Evolutionary conservation across 2,329 filamentous ascomycete genomes (phyloP), one percentile per base, ranked within the genome.

Genomic region (Nemania bipapillata): DNA sequence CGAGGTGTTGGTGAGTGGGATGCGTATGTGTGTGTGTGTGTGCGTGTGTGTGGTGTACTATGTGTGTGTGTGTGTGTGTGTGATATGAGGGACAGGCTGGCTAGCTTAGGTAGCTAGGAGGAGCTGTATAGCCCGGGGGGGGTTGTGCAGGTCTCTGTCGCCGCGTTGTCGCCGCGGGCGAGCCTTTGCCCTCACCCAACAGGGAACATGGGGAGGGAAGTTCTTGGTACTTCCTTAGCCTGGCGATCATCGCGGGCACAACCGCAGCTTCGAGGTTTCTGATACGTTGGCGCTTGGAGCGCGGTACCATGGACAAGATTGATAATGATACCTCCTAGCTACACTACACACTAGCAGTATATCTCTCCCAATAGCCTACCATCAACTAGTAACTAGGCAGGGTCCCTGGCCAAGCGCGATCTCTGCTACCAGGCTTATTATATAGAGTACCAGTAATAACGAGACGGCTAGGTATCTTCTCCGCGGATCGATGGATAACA

Each of bases 11-110:
- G 53, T 53, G 60, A 64, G 63, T 67, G 64, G 68, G 64, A 70
- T 70, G 68, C 47, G 62, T 65, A 17, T 45, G 68, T 68, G 68
- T 68, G 68, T n/a, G n/a, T n/a, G n/a, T n/a, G n/a, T n/a, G n/a
- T n/a, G n/a, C n/a, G n/a, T n/a, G n/a, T n/a, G n/a, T n/a, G n/a
- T n/a, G n/a, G n/a, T n/a, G n/a, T n/a, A n/a, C n/a, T n/a, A n/a
- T n/a, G n/a, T n/a, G n/a, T n/a, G n/a, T n/a, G n/a, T n/a, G n/a
- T n/a, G n/a, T n/a, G 62, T 65, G 40, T 45, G 68, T 68, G 68
- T 68, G 68, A 70, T 65, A 53, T 58, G 47, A 59, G 54, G 58
- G 63, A 67, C 56, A 57, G 47, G 28, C 40, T 35, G 52, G 54
- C 65, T n/a, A n/a, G n/a, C n/a, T n/a, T n/a, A n/a, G n/a, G n/a